phyloP scores from a whole-genome alignment of 2,329 filamentous ascomycete species.

The Hortaea werneckii region DNA sequence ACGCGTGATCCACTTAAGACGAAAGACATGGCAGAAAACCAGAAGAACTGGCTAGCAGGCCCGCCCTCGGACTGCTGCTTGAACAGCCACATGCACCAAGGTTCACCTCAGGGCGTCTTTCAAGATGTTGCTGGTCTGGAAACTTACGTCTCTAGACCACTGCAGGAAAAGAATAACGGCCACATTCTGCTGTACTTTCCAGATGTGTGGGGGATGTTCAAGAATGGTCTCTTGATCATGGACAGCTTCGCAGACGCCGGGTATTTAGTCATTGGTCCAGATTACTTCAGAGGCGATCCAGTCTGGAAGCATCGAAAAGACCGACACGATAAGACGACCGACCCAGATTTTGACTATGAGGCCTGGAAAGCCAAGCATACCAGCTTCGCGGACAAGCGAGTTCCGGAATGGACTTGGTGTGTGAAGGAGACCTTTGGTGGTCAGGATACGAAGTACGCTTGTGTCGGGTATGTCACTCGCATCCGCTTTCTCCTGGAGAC shows the following conservation, averaged over 20 bases:
- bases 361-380: conserved; percentile 10
- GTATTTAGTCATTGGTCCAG: conserved; percentile 7
- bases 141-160: conserved; percentile 11
- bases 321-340: conserved; percentile 3
- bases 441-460: conserved; percentile 8
- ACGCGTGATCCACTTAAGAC: no score
- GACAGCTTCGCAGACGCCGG: conserved; percentile 12
- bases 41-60: no score
- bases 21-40: no score
- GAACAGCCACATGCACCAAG: conserved; percentile 8
- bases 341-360: conserved; percentile 11
- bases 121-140: conserved; percentile 7
- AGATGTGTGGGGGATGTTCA: conserved; percentile 13
- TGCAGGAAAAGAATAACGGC: conserved; percentile 9
- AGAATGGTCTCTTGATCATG: conserved; percentile 12
- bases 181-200: conserved; percentile 14
- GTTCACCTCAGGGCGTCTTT: conserved; percentile 8
- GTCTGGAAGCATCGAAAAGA: conserved; percentile 8
- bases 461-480: conserved; percentile 14
- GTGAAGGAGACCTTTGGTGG: conserved; percentile 11
- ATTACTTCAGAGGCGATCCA: conserved; percentile 14
- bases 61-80: no score
- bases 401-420: conserved; percentile 8
- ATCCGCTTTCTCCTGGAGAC: no score
- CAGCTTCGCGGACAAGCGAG: conserved; percentile 4